Conservation (phyloP, 2,329 filamentous ascomycete species). For the Lachnellula occidentalis region DNA sequence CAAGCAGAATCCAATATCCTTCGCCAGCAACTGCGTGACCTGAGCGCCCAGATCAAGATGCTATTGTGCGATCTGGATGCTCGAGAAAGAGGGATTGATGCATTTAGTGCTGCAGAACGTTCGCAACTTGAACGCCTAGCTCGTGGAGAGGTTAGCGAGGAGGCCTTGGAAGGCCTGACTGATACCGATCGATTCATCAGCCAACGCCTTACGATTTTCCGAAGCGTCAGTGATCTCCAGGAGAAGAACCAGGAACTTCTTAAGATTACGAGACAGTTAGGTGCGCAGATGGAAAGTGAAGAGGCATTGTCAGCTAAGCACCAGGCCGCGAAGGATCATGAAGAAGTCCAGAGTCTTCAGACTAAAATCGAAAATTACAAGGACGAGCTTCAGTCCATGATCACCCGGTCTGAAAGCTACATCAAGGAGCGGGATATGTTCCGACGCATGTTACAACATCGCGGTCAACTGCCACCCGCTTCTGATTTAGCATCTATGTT, state of each 20-base stretch:
- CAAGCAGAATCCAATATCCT: constrained; percentile 71
- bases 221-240: constrained; percentile 76
- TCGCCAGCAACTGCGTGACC: constrained; percentile 80
- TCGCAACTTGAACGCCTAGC: constrained; percentile 73
- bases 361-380: constrained; percentile 71
- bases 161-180: constrained; percentile 66
- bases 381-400: constrained; percentile 78
- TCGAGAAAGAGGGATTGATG: constrained; percentile 70
- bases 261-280: constrained; percentile 75
- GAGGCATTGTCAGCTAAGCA: constrained; percentile 67
- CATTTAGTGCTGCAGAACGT: constrained; percentile 66
- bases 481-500: constrained; percentile 63
- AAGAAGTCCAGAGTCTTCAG: constrained; percentile 68
- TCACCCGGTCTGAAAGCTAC: constrained; percentile 83
- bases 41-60: constrained; percentile 85
- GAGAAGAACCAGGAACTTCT: constrained; percentile 82
- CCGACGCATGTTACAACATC: constrained; percentile 83
- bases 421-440: constrained; percentile 97
- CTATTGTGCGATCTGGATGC: constrained; percentile 82
- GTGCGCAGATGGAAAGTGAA: constrained; percentile 84
- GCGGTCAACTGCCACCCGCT: constrained; percentile 52
- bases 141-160: constrained; percentile 67
- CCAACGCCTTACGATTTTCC: constrained; percentile 84
- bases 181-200: constrained; percentile 87
- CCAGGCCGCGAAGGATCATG: constrained; percentile 57